Evolutionary conservation across 2,329 filamentous ascomycete genomes (phyloP).

Genomic region (Alternaria novae-zelandiae): DNA sequence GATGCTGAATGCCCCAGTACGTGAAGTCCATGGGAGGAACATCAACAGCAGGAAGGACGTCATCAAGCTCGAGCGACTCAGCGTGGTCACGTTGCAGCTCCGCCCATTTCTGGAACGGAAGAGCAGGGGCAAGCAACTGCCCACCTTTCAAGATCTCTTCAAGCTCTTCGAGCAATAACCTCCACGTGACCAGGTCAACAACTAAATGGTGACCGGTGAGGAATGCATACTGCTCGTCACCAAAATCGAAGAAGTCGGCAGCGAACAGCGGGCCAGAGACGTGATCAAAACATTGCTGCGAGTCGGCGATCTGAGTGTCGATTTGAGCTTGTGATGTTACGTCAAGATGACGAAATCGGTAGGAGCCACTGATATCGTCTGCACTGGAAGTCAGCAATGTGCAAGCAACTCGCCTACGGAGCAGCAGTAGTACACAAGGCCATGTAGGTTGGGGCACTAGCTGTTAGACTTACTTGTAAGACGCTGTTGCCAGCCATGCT

Average conservation of each 20-base stretch:
- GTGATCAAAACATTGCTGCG: constrained; percentile 37
- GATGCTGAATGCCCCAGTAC: constrained; percentile 49
- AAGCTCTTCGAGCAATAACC: constrained; percentile 53
- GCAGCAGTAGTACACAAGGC: background rate
- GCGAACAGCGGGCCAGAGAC: constrained; percentile 38
- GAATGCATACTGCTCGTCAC: constrained; percentile 39
- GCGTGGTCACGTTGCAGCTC: constrained; percentile 46
- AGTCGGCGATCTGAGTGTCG: constrained; percentile 40
- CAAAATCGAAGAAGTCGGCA: constrained; percentile 46
- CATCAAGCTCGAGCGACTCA: constrained; percentile 23
- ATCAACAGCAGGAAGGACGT: constrained; percentile 36
- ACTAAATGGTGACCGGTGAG: constrained; percentile 48
- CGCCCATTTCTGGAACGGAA: constrained; percentile 50
- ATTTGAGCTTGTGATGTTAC: constrained; percentile 32
- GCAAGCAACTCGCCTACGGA: background rate
- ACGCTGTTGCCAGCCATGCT: constrained; percentile 39
- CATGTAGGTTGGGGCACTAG: background rate
- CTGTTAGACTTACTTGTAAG: constrained; percentile 29
- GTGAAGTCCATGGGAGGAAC: constrained; percentile 42
- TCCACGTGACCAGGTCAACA: constrained; percentile 57
- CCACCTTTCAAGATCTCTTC: constrained; percentile 47
- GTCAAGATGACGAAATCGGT: constrained; percentile 32
- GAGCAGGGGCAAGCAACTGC: constrained; percentile 39
- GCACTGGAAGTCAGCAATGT: constrained; percentile 1
- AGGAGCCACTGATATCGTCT: constrained; percentile 35